A percentile compares a stretch with the other conserved stretches of the same genome.
phyloP scores from a whole-genome alignment of 2,329 filamentous ascomycete genomes.

The Rhinocladiella similis region DNA sequence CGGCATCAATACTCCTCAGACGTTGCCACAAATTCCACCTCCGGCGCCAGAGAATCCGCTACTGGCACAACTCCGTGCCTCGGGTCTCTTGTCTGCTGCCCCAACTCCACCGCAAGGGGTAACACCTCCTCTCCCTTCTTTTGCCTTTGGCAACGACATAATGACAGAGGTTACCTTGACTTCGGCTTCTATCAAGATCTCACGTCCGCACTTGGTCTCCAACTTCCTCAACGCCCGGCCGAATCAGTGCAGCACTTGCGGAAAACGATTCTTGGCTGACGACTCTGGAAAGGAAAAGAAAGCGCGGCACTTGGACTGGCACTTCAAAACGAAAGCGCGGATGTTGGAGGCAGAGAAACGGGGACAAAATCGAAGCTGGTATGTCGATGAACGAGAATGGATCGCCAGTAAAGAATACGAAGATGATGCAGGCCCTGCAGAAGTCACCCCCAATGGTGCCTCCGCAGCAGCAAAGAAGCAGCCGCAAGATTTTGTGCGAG shows the following conservation, averaged over 20 bases:
- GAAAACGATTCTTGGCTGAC: slow-evolving; percentile 77
- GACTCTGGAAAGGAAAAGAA: slow-evolving; percentile 81
- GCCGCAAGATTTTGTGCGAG: slow-evolving; percentile 72
- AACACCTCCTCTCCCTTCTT: slow-evolving; percentile 33
- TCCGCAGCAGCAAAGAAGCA: slow-evolving; percentile 52
- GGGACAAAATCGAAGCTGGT: slow-evolving; percentile 91
- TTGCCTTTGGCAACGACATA: slow-evolving; percentile 32
- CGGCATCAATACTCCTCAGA: slow-evolving; percentile 11
- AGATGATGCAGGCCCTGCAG: slow-evolving; percentile 56
- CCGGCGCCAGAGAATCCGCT: slow-evolving; percentile 57
- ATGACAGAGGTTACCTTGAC: slow-evolving; percentile 52
- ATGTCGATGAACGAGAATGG: slow-evolving; percentile 92
- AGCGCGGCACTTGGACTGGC: slow-evolving; percentile 94
- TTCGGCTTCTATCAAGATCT: slow-evolving; percentile 71
- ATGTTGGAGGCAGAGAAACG: slow-evolving; percentile 83
- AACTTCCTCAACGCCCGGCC: slow-evolving; percentile 78
- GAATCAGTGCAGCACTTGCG: slow-evolving; percentile 87
- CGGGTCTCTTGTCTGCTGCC: slow-evolving; percentile 61
- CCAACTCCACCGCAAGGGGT: slow-evolving; percentile 43
- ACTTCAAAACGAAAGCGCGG: slow-evolving; percentile 89
- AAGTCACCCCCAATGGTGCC: slow-evolving; percentile 41
- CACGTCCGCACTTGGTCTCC: slow-evolving; percentile 71
- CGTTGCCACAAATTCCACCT: slow-evolving; percentile 32
- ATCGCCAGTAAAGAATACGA: slow-evolving; percentile 79
- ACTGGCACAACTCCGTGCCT: slow-evolving; percentile 66